Percentiles rank a stretch among this genome's conserved stretches.
Evolutionary conservation across 2,329 filamentous ascomycete species (phyloP).

Genomic region (Dendryphion nanum): DNA sequence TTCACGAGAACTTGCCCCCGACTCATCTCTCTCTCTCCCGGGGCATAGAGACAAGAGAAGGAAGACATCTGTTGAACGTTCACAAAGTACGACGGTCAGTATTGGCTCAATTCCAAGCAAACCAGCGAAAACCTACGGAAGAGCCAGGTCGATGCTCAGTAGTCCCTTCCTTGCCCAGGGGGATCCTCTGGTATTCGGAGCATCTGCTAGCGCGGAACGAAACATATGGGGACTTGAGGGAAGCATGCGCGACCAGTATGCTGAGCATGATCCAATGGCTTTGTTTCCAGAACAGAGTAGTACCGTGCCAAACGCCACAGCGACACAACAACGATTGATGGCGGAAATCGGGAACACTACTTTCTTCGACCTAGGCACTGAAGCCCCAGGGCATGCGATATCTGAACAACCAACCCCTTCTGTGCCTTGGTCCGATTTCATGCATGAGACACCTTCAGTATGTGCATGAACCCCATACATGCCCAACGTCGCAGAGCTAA

Average conservation of each 20-base stretch:
- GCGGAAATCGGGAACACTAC: slow-evolving; percentile 30
- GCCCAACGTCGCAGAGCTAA: too few relatives aligned
- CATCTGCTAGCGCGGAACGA: neutral
- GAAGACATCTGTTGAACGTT: slow-evolving; percentile 14
- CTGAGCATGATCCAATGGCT: slow-evolving; percentile 38
- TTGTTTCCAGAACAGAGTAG: slow-evolving; percentile 44
- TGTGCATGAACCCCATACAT: too few relatives aligned
- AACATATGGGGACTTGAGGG: slow-evolving; percentile 24
- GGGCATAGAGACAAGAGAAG: slow-evolving; percentile 23
- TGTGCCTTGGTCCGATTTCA: slow-evolving; percentile 37
- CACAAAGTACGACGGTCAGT: slow-evolving; percentile 1
- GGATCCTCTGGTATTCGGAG: neutral
- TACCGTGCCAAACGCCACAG: slow-evolving; percentile 43
- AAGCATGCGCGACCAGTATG: slow-evolving; percentile 36
- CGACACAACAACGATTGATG: slow-evolving; percentile 41
- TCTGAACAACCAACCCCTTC: slow-evolving; percentile 20
- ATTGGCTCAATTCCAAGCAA: slow-evolving; percentile 4
- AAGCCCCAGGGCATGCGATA: too few relatives aligned
- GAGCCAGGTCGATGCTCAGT: slow-evolving; percentile 9
- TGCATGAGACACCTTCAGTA: too few relatives aligned
- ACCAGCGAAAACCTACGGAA: slow-evolving; percentile 9
- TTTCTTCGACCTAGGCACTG: slow-evolving; percentile 20
- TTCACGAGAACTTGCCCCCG: neutral
- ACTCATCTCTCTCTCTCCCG: slow-evolving; percentile 17
- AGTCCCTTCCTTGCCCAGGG: slow-evolving; percentile 6